These are phyloP conservation scores for Draba incana DNA, from an alignment of 345 rosid species.

Conservation along the genomic window DNA sequence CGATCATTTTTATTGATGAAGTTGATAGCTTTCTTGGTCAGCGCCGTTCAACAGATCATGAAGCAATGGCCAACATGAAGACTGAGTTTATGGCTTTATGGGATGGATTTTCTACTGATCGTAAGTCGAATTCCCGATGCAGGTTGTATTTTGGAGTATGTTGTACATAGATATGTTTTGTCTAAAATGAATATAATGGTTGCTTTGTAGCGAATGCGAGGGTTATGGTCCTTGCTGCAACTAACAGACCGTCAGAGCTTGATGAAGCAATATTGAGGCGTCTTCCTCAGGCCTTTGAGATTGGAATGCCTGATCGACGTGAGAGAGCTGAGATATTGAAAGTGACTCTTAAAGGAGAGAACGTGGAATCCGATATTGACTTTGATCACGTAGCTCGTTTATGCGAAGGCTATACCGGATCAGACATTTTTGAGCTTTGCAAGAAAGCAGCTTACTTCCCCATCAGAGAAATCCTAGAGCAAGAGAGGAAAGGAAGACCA, in stretches of 20 bases:
- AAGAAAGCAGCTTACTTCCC: slow-evolving; percentile 96
- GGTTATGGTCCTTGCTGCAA: slow-evolving; percentile 98
- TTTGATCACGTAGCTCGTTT: slow-evolving; percentile 66
- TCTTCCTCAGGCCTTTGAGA: slow-evolving; percentile 97
- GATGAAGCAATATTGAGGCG: slow-evolving; percentile 97
- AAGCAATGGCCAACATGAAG: slow-evolving; percentile 93
- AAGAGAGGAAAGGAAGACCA: slow-evolving; percentile 78
- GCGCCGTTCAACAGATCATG: slow-evolving; percentile 87
- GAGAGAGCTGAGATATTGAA: slow-evolving; percentile 84
- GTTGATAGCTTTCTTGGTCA: slow-evolving; percentile 97
- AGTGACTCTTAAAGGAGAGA: slow-evolving; percentile 84
- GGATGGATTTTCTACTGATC: slow-evolving; percentile 98
- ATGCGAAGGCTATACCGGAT: slow-evolving; percentile 87
- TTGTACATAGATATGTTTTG: slow-evolving; percentile 7
- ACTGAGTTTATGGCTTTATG: slow-evolving; percentile 99
- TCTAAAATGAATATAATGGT: slow-evolving; percentile 21
- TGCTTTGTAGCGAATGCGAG: slow-evolving; percentile 71
- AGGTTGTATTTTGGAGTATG: no score
- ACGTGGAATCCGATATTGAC: slow-evolving; percentile 63
- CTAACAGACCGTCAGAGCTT: slow-evolving; percentile 96
- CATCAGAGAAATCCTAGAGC: slow-evolving; percentile 76
- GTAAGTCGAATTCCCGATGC: slow-evolving; percentile 68
- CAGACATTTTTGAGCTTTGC: slow-evolving; percentile 95
- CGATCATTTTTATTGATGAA: slow-evolving; percentile 95
- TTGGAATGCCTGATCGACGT: slow-evolving; percentile 76